Base-by-base conservation (phyloP, 371 early-diverging fungal species). In the Cokeromyces recurvatus region DNA sequence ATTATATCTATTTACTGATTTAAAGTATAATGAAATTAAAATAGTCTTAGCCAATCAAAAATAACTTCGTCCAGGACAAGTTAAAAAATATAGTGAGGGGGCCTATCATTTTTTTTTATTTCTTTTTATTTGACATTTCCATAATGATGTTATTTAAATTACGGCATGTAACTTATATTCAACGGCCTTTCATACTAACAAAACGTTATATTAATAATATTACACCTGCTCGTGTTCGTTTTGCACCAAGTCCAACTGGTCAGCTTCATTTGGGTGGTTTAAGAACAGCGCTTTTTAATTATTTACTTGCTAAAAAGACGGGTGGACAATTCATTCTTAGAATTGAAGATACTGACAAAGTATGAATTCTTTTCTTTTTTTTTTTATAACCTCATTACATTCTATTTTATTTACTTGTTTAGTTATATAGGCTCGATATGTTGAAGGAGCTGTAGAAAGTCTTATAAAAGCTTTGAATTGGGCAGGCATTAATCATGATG, bases 181-280 rank as follows among this genome's bases (percentile, higher is more conserved):
- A n/a, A n/a, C n/a, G n/a, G n/a, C n/a, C n/a, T n/a, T n/a, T n/a
- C n/a, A n/a, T n/a, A n/a, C n/a, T n/a, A n/a, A n/a, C n/a, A n/a
- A n/a, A n/a, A n/a, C n/a, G n/a, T n/a, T n/a, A n/a, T n/a, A n/a
- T n/a, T 29, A 29, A 29, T 29, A 11, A 5, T 29, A 11, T 11
- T 29, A 19, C 41, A 19, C 68, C 72, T 10, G 82, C 84, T 9
- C 71, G 92, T 16, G 91, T 94, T 21, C 81, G 97, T 16, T 97
- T 97, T 64, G 97, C 97, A 2, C 97, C 97, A 4, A 91, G 91
- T 46, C 97, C 97, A 4, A 95, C 97, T 1, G 97, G 97, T 6
- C 72, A 84, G 51, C 77, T 97, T 35, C 97, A 97, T 58, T 79
- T 97, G 16, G 97, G 97, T 27, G 95, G 95, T 14, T 77, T 97